Percentiles rank a stretch among this genome's conserved stretches.
Evolutionary conservation across 257 asterid species (phyloP).

Genomic region (Solanum neorickii): DNA sequence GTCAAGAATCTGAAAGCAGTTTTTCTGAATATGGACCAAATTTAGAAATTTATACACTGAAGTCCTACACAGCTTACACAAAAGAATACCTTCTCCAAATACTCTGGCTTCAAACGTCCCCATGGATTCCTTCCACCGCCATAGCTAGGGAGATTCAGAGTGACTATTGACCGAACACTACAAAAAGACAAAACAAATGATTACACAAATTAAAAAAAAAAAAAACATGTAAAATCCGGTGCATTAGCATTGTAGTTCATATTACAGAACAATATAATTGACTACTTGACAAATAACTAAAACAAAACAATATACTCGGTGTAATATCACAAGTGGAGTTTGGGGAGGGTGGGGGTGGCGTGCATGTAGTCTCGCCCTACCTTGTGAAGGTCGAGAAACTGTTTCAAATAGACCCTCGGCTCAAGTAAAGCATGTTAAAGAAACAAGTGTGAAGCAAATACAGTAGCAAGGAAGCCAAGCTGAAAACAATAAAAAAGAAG

Average conservation of each 20-base stretch:
- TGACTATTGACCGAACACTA: conserved; percentile 92
- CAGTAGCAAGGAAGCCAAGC: neutral
- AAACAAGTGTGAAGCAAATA: neutral
- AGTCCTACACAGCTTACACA: neutral
- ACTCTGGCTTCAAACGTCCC: conserved; percentile 75
- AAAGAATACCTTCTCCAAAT: conserved; percentile 61
- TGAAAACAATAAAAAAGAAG: neutral
- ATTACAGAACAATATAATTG: neutral
- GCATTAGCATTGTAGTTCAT: neutral
- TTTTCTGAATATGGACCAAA: neutral
- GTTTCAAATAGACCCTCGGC: neutral
- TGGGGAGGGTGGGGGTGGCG: neutral
- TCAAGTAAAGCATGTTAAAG: neutral
- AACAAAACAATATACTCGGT: neutral
- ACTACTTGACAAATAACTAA: neutral
- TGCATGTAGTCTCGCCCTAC: neutral
- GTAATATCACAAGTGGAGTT: neutral
- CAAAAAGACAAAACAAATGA: conserved; percentile 1
- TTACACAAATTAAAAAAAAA: neutral
- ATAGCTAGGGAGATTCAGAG: conserved; percentile 88
- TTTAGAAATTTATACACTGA: neutral
- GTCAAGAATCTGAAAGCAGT: neutral
- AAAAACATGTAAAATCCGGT: neutral
- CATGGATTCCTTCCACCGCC: conserved; percentile 98
- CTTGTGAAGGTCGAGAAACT: neutral